Evolutionary conservation across 2,329 filamentous ascomycete species (phyloP).

Genomic region (Apiospora malaysiana): DNA sequence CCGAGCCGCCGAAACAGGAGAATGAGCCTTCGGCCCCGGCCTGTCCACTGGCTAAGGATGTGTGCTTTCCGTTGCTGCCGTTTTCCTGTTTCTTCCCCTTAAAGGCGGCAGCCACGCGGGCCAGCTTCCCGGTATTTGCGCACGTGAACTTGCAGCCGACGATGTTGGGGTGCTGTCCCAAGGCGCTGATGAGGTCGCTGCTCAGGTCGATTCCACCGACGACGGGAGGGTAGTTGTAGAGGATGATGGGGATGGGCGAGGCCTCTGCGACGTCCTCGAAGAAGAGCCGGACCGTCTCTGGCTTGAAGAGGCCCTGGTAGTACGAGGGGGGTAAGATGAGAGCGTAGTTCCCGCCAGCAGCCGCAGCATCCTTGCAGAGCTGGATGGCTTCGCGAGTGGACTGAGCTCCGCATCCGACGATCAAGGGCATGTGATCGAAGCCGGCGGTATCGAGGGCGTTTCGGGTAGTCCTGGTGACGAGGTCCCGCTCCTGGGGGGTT

Average conservation of each 20-base stretch:
- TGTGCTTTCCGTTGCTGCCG: too few relatives aligned
- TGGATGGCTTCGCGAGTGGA: slow-evolving; percentile 70
- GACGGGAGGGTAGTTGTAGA: slow-evolving; percentile 67
- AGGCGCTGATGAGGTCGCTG: slow-evolving; percentile 58
- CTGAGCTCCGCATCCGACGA: slow-evolving; percentile 70
- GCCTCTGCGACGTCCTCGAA: slow-evolving; percentile 64
- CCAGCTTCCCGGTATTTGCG: slow-evolving; percentile 59
- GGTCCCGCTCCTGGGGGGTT: slow-evolving; percentile 64
- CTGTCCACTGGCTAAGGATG: neutral
- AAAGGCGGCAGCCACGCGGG: slow-evolving; percentile 43
- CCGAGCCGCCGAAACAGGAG: slow-evolving; percentile 68
- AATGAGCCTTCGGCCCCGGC: slow-evolving; percentile 44
- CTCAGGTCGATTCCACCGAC: slow-evolving; percentile 60
- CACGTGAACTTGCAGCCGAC: slow-evolving; percentile 63
- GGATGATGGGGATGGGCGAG: slow-evolving; percentile 62
- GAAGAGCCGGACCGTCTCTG: slow-evolving; percentile 60
- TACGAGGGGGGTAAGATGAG: slow-evolving; percentile 73
- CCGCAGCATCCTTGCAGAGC: slow-evolving; percentile 67
- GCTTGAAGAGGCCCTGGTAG: slow-evolving; percentile 65
- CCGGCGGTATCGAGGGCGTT: slow-evolving; percentile 63
- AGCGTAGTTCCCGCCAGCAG: slow-evolving; percentile 68
- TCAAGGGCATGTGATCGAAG: slow-evolving; percentile 60
- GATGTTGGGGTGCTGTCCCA: slow-evolving; percentile 61
- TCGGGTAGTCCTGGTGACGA: slow-evolving; percentile 64
- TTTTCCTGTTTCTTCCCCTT: neutral